phyloP scores from a whole-genome alignment of 2,329 filamentous ascomycete species.

The Fusarium sp. region DNA sequence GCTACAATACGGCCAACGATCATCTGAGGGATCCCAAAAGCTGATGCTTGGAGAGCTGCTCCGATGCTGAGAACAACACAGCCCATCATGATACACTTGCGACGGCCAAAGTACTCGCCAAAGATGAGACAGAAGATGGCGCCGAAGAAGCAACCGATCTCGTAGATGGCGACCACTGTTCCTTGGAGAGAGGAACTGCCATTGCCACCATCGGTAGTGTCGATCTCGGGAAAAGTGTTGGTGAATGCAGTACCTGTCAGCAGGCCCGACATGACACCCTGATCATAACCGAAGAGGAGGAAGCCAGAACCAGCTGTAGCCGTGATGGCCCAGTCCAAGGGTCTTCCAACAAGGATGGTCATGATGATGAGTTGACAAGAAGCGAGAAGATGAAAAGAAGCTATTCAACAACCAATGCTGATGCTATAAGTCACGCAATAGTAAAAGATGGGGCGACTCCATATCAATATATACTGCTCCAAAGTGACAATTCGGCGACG shows the following conservation, averaged over 20 bases:
- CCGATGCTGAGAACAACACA: conserved; percentile 54
- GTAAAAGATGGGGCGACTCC: conserved; percentile 2
- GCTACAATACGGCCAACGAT: conserved; percentile 56
- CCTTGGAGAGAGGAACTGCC: conserved; percentile 56
- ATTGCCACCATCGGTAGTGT: conserved; percentile 48
- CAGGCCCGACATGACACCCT: conserved; percentile 48
- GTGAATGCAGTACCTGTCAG: conserved; percentile 48
- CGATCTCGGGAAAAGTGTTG: conserved; percentile 47
- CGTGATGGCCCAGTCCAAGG: conserved; percentile 53
- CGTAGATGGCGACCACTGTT: conserved; percentile 57
- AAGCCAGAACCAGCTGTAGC: conserved; percentile 50
- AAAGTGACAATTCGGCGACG: not conserved
- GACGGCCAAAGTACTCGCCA: conserved; percentile 57
- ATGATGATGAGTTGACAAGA: not conserved
- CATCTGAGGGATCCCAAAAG: conserved; percentile 53
- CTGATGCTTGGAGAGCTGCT: conserved; percentile 53
- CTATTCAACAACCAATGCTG: conserved; percentile 13
- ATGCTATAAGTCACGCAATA: not conserved
- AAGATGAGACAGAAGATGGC: conserved; percentile 52
- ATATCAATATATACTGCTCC: conserved; percentile 30
- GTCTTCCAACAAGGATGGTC: conserved; percentile 43
- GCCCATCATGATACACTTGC: conserved; percentile 51
- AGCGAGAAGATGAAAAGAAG: not conserved
- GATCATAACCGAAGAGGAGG: conserved; percentile 49
- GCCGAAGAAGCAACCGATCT: conserved; percentile 59